A percentile compares a stretch with the other conserved stretches of the same genome.
phyloP scores from a whole-genome alignment of 1,284 basidiomycete species.

The Kwoniella shivajii region DNA sequence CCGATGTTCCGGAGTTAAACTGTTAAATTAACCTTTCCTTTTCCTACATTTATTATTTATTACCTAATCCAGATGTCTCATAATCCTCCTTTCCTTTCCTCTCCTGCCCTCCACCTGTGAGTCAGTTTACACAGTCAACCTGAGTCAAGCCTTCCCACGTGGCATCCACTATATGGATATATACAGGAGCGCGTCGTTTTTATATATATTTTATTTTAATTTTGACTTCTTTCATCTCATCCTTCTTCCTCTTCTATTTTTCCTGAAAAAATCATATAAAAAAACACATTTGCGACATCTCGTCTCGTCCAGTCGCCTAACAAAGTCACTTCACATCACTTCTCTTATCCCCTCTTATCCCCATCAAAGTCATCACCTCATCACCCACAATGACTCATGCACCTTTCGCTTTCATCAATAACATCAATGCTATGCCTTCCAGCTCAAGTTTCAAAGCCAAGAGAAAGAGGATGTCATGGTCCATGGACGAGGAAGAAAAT shows the following conservation, averaged over 20 bases:
- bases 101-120: too few species aligned
- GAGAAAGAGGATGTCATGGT: conserved; percentile 41
- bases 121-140: too few species aligned
- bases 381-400: conserved; percentile 25
- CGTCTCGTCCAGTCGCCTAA: not conserved
- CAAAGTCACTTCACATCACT: not conserved
- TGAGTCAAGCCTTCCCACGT: too few species aligned
- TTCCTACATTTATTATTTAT: too few species aligned
- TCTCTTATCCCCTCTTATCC: not conserved
- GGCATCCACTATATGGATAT: too few species aligned
- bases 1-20: too few species aligned
- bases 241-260: conserved; percentile 4
- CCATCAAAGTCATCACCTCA: not conserved
- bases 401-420: conserved; percentile 19
- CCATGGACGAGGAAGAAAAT: conserved; percentile 26
- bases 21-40: too few species aligned
- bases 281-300: not conserved
- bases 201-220: too few species aligned
- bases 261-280: conserved; percentile 17
- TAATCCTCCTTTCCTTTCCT: too few species aligned
- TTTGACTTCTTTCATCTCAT: not conserved
- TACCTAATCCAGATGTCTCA: too few species aligned
- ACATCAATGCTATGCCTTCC: conserved; percentile 19
- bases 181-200: too few species aligned
- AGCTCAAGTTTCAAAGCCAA: conserved; percentile 42